Conservation (phyloP, 228 moss, liverwort and hornwort species). For the Sphagnum fallax region DNA sequence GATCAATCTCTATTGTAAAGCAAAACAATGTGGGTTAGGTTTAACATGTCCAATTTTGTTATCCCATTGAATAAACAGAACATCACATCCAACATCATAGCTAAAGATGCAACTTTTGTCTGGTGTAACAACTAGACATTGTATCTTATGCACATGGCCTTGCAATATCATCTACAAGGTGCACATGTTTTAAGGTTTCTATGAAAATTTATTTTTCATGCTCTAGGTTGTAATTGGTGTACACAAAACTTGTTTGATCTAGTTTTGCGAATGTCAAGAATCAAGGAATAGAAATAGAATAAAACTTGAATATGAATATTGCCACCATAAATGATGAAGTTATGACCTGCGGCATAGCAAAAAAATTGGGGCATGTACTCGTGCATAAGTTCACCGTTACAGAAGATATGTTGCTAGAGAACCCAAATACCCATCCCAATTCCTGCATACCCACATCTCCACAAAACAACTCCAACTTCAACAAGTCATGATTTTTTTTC, state of each 20-base stretch:
- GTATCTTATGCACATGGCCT: slow-evolving; percentile 50
- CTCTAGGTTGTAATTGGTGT: background rate
- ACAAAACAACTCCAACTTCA: background rate
- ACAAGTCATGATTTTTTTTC: too few species aligned
- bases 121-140: slow-evolving; percentile 31
- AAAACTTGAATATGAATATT: slow-evolving; percentile 32
- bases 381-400: slow-evolving; percentile 39
- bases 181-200: background rate
- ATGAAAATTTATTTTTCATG: background rate
- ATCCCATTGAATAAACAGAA: slow-evolving; percentile 51
- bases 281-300: background rate
- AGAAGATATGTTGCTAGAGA: slow-evolving; percentile 29
- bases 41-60: slow-evolving; percentile 17
- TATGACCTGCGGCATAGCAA: slow-evolving; percentile 43
- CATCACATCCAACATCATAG: slow-evolving; percentile 43
- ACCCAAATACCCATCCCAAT: slow-evolving; percentile 50
- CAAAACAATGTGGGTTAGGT: background rate
- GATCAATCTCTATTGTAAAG: background rate
- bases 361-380: slow-evolving; percentile 24
- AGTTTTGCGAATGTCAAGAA: background rate
- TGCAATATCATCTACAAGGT: slow-evolving; percentile 25
- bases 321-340: slow-evolving; percentile 30
- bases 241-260: background rate
- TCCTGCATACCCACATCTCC: slow-evolving; percentile 17
- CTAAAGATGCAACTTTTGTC: slow-evolving; percentile 29